Evolutionary conservation across 345 rosid species (phyloP), one percentile per base, ranked within the genome.

Genomic region (Dipteronia dyeriana): DNA sequence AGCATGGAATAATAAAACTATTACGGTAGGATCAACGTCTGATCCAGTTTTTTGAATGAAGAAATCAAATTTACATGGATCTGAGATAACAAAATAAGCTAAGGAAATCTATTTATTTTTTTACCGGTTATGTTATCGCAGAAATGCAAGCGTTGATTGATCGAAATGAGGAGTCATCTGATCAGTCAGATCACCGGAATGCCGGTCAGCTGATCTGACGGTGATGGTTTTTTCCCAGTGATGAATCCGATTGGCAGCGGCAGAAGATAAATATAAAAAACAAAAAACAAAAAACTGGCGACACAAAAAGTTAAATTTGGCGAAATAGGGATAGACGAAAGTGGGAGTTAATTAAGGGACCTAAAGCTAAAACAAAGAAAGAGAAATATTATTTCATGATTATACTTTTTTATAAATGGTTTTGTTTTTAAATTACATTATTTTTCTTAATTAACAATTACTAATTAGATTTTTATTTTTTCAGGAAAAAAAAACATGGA

Each of bases 1-100:
- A n/a, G 81, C 82, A 87, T 83, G 80, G 78, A 49, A 74, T 57
- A 56, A 75, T 17, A 78, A 70, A 59, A 10, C 26, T n/a, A 9
- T 1, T 0, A 10, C 63, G 16, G 16, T 20, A 8, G 45, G 45
- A 41, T 41, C 45, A 13, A 10, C 23, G 70, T 41, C 45, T 41
- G 38, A 73, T 61, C 54, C 45, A 76, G 70, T 71, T 41, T 41
- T 41, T 23, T 13, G n/a, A 9, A 22, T n/a, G 13, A 12, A 12
- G 8, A n/a, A 66, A 64, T 74, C 59, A 70, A 31, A 39, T 5
- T 23, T n/a, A 22, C 70, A 76, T 53, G 83, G 79, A 82, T 76
- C 86, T 54, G 63, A 69, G 19, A 45, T 25, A 62, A 19, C 29
- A 12, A 75, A 23, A 53, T 29, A 59, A 26, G 38, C 38, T 34